Evolutionary conservation across 352 stramenopile species (phyloP).

Genomic region (Phytophthora sp.): DNA sequence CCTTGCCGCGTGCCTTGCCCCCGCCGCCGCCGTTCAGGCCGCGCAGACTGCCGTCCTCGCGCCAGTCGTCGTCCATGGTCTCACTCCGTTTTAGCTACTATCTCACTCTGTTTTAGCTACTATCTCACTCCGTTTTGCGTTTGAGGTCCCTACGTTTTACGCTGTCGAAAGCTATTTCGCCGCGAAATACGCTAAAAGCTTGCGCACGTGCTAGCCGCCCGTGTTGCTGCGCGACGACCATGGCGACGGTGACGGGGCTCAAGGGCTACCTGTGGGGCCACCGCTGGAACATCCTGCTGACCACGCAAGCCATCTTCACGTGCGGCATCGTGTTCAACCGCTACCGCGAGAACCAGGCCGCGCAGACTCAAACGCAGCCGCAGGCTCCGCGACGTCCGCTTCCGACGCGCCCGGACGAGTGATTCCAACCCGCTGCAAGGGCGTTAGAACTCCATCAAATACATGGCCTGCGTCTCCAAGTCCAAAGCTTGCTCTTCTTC

Average conservation of each 20-base stretch:
- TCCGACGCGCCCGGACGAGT: constrained; percentile 15
- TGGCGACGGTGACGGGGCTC: constrained; percentile 53
- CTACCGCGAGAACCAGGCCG: constrained; percentile 38
- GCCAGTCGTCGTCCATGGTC: constrained; percentile 82
- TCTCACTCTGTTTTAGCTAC: not conserved
- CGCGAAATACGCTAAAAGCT: too few species aligned
- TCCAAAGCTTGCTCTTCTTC: not conserved
- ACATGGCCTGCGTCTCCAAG: not conserved
- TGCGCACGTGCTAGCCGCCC: too few species aligned
- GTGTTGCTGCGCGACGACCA: too few species aligned
- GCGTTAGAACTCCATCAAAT: not conserved
- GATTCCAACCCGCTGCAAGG: too few species aligned
- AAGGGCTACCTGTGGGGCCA: constrained; percentile 65
- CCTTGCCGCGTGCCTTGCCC: constrained; percentile 37
- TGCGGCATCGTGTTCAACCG: constrained; percentile 66
- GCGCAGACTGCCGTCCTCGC: constrained; percentile 75
- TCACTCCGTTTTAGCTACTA: too few species aligned
- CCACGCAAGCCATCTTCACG: constrained; percentile 74
- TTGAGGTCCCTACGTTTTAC: too few species aligned
- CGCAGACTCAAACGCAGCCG: not conserved
- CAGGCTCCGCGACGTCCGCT: constrained; percentile 8
- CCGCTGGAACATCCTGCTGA: constrained; percentile 82
- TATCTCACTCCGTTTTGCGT: too few species aligned
- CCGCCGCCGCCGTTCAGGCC: constrained; percentile 40
- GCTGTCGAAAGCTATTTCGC: too few species aligned